Conservation (phyloP, 75 land plant species). For the Chamaecyparis obtusa region DNA sequence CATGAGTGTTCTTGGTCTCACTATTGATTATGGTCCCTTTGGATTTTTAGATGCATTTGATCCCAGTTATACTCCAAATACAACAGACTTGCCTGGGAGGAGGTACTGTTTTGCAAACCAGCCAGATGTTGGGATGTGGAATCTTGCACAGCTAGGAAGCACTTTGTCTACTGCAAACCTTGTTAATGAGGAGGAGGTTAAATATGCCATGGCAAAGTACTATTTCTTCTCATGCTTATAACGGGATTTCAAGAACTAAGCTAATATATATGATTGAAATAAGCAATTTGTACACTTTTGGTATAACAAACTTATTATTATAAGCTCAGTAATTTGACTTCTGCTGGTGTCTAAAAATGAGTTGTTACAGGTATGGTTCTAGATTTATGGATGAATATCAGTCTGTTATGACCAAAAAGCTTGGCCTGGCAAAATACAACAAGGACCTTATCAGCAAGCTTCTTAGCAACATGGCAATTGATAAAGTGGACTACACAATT, state of each 20-base stretch:
- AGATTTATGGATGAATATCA: slow-evolving; percentile 96
- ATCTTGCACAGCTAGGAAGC: slow-evolving; percentile 80
- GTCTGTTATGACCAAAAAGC: slow-evolving; percentile 84
- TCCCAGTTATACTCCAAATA: slow-evolving; percentile 95
- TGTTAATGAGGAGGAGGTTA: slow-evolving; percentile 78
- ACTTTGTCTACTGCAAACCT: slow-evolving; percentile 66
- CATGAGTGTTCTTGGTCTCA: slow-evolving; percentile 94
- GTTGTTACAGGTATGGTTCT: slow-evolving; percentile 72
- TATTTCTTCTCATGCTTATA: not conserved
- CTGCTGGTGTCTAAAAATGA: not conserved
- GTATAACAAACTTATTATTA: not conserved
- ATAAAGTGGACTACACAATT: slow-evolving; percentile 98
- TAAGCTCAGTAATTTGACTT: slow-evolving; percentile 3
- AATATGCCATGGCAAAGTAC: slow-evolving; percentile 89
- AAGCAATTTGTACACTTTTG: not conserved
- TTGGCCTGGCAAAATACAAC: slow-evolving; percentile 83
- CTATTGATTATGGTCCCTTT: slow-evolving; percentile 99
- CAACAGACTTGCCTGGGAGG: slow-evolving; percentile 96
- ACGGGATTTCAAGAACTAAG: not conserved
- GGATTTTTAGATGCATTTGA: slow-evolving; percentile 99
- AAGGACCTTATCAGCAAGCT: slow-evolving; percentile 82
- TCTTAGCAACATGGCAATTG: slow-evolving; percentile 92
- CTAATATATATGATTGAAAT: not conserved
- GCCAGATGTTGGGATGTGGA: slow-evolving; percentile 97
- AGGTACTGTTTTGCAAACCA: slow-evolving; percentile 98